These are phyloP conservation scores for Colletotrichum lentis DNA, from an alignment of 2,329 filamentous ascomycete species.

Conservation along the genomic window DNA sequence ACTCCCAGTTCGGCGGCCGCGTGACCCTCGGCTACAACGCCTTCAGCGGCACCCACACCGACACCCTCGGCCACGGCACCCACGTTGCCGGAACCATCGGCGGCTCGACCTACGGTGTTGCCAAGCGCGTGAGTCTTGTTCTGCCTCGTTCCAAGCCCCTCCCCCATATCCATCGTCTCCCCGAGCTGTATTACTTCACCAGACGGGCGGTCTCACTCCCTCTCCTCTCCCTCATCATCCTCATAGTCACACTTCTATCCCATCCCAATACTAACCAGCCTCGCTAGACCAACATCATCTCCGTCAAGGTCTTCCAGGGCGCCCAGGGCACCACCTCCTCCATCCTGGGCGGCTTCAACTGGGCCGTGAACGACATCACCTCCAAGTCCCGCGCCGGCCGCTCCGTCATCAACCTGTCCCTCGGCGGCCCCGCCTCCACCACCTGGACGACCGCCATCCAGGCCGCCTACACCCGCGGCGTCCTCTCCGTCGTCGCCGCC, in stretches of 20 bases:
- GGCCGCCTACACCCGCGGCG: conserved; percentile 54
- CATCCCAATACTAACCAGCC: not conserved
- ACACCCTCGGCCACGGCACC: conserved; percentile 57
- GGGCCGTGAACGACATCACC: conserved; percentile 56
- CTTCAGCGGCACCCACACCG: conserved; percentile 46
- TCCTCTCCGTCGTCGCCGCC: conserved; percentile 64
- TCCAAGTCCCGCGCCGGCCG: conserved; percentile 50
- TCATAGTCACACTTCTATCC: too few species aligned
- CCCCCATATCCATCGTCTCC: too few species aligned
- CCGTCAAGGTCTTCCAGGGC: conserved; percentile 56
- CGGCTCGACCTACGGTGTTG: conserved; percentile 55
- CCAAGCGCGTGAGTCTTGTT: conserved; percentile 48
- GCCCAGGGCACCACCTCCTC: conserved; percentile 43
- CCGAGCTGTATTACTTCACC: not conserved
- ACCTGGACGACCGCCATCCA: conserved; percentile 59
- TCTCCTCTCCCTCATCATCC: not conserved
- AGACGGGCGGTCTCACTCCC: not conserved
- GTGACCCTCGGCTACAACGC: conserved; percentile 51
- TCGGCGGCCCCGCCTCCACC: conserved; percentile 56
- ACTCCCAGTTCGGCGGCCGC: conserved; percentile 56
- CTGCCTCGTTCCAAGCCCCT: too few species aligned
- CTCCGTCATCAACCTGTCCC: conserved; percentile 65
- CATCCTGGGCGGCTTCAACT: conserved; percentile 50
- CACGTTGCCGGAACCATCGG: conserved; percentile 58
- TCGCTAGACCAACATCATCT: conserved; percentile 47